Conservation (phyloP, 2,329 filamentous ascomycete genomes). For the Colletotrichum caudatum region DNA sequence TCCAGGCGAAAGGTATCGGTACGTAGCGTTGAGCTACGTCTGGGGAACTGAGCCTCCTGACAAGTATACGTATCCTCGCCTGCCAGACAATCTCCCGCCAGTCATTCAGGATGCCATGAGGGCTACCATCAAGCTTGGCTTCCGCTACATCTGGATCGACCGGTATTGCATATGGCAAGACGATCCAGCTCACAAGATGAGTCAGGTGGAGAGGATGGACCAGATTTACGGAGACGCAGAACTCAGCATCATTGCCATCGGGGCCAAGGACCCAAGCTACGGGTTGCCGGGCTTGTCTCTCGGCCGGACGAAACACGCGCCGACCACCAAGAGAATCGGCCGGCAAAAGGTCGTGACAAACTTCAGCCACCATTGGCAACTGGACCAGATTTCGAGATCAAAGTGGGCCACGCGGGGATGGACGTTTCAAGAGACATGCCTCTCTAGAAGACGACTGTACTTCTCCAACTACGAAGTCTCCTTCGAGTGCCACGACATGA, state of each 20-base stretch:
- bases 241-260: conserved; percentile 55
- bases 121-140: conserved; percentile 50
- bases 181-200: conserved; percentile 49
- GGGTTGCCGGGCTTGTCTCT: conserved; percentile 53
- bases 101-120: conserved; percentile 45
- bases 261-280: conserved; percentile 49
- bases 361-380: conserved; percentile 18
- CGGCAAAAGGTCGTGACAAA: conserved; percentile 9
- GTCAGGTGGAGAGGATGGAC: conserved; percentile 53
- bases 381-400: conserved; percentile 48
- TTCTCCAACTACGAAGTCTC: conserved; percentile 56
- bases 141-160: conserved; percentile 56
- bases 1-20: conserved; percentile 33
- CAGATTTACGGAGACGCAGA: conserved; percentile 49
- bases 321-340: conserved; percentile 43
- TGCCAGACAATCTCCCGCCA: conserved; percentile 10
- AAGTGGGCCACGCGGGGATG: conserved; percentile 54
- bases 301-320: conserved; percentile 48
- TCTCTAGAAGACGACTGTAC: conserved; percentile 53
- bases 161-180: conserved; percentile 50
- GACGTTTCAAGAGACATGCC: conserved; percentile 56
- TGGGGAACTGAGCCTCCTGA: conserved; percentile 44
- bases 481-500: conserved; percentile 55
- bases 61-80: conserved; percentile 11
- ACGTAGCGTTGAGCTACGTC: conserved; percentile 53